Percentiles rank a stretch among this genome's conserved stretches.
phyloP scores from a whole-genome alignment of 148 eudicot genomes.

The Rhododendron henanense region DNA sequence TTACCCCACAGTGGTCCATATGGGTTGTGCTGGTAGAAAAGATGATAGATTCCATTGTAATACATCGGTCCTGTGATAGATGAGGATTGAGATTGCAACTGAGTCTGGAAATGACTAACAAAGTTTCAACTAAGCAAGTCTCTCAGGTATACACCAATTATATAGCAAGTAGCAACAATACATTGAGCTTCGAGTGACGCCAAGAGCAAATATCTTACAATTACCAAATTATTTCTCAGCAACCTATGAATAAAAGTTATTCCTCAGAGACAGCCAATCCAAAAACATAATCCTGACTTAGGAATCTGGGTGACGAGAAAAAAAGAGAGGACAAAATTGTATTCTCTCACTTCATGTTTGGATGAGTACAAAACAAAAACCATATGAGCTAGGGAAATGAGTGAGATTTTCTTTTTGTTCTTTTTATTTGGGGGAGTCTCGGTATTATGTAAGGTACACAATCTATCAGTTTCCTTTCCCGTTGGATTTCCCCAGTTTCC shows the following conservation, averaged over 20 bases:
- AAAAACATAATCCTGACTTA: background rate
- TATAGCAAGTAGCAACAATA: background rate
- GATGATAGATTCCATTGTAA: constrained; percentile 31
- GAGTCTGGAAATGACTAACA: background rate
- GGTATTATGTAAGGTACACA: background rate
- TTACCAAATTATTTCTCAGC: background rate
- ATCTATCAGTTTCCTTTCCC: background rate
- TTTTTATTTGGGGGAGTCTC: background rate
- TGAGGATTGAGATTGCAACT: background rate
- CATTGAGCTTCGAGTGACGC: background rate
- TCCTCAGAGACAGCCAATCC: background rate
- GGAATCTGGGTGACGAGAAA: background rate
- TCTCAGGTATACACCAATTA: background rate
- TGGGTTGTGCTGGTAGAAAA: constrained; percentile 36
- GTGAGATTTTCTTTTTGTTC: background rate
- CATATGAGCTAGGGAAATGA: background rate
- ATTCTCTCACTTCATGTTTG: background rate
- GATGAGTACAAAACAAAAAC: background rate
- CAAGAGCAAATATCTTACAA: background rate
- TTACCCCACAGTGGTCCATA: constrained; percentile 16
- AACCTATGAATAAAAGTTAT: background rate
- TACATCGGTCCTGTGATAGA: constrained; percentile 26
- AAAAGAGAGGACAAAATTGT: background rate
- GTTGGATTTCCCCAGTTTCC: background rate
- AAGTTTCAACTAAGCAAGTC: background rate